A percentile compares a stretch with the other conserved stretches of the same genome.
These are phyloP conservation scores for Fusarium acutatum DNA, from an alignment of 2,329 filamentous ascomycete species.

Conservation along the genomic window DNA sequence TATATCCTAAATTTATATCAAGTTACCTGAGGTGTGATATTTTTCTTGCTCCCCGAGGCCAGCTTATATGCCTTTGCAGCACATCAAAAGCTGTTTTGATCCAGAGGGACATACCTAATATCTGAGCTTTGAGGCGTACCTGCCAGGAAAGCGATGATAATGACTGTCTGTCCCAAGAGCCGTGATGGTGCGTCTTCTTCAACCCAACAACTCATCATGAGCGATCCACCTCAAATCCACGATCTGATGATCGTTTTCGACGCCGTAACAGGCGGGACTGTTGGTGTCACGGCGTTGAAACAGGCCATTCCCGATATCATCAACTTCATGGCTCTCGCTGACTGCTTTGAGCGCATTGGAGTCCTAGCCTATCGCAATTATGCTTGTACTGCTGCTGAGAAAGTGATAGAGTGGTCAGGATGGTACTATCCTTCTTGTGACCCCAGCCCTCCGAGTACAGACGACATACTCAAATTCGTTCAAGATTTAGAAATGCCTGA, in stretches of 20 bases:
- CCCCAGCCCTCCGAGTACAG: neutral
- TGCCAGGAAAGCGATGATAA: neutral
- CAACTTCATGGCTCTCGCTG: neutral
- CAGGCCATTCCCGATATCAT: neutral
- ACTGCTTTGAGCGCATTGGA: neutral
- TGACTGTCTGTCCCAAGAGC: neutral
- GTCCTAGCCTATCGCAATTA: neutral
- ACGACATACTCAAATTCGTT: neutral
- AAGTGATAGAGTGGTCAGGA: neutral
- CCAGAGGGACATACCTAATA: neutral
- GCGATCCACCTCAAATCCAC: neutral
- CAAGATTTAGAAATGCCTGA: neutral
- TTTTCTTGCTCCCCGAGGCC: too few relatives aligned
- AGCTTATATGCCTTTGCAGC: neutral
- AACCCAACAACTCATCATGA: neutral
- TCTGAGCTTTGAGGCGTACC: neutral
- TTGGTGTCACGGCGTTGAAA: neutral
- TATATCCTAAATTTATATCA: too few relatives aligned
- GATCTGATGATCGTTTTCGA: neutral
- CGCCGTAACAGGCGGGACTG: too few relatives aligned
- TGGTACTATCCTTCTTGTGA: neutral
- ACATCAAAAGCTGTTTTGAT: neutral
- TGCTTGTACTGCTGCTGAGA: neutral
- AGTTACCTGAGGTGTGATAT: too few relatives aligned
- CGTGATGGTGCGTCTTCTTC: neutral